Evolutionary conservation across 2,329 filamentous ascomycete species (phyloP).

Genomic region (Calcarisporium arbuscula): DNA sequence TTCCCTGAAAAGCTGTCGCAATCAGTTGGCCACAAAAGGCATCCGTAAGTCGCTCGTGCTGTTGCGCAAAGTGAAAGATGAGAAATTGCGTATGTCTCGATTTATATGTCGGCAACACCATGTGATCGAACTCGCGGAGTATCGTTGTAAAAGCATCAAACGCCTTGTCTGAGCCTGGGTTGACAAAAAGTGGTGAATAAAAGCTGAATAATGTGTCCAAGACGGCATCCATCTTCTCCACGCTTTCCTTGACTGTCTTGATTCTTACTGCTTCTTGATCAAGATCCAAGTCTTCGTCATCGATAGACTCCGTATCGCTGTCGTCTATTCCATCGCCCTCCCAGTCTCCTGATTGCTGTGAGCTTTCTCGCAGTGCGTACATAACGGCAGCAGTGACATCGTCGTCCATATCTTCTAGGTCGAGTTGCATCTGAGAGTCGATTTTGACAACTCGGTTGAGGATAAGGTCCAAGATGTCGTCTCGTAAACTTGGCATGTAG

Average conservation of each 20-base stretch:
- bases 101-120: conserved; percentile 84
- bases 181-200: conserved; percentile 66
- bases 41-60: conserved; percentile 69
- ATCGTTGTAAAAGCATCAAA: conserved; percentile 72
- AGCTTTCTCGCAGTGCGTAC: conserved; percentile 34
- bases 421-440: conserved; percentile 90
- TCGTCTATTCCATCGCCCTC: conserved; percentile 51
- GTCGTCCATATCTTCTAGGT: conserved; percentile 88
- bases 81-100: conserved; percentile 94
- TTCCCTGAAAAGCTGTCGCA: conserved; percentile 44
- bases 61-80: conserved; percentile 90
- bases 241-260: conserved; percentile 69
- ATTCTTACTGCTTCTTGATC: conserved; percentile 58
- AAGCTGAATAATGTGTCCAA: conserved; percentile 82
- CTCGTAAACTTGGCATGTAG: conserved; percentile 71
- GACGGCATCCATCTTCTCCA: conserved; percentile 86
- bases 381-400: conserved; percentile 72
- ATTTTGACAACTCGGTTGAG: conserved; percentile 86
- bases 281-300: conserved; percentile 62
- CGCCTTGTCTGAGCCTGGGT: conserved; percentile 61
- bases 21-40: conserved; percentile 72
- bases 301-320: conserved; percentile 65
- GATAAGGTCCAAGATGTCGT: conserved; percentile 76
- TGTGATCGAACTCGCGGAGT: conserved; percentile 77
- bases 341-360: conserved; percentile 21